Conservation (phyloP, 768 basidiomycete species). For the Pleurotus ostreatus region DNA sequence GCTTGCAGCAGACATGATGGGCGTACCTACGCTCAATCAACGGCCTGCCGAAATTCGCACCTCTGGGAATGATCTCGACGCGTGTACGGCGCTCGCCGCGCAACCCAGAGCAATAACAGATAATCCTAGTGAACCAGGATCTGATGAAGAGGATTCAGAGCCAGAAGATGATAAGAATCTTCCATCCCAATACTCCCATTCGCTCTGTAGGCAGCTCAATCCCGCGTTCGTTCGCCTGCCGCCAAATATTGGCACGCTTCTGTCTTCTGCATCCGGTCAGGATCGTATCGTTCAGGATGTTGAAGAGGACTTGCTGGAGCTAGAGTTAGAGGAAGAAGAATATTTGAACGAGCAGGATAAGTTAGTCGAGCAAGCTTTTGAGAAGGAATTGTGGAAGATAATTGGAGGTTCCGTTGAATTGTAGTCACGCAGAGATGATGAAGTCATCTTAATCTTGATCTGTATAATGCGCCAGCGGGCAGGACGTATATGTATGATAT, state of each 20-base stretch:
- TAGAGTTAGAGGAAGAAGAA: slow-evolving; percentile 41
- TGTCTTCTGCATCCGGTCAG: background rate
- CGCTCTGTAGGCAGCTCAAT: slow-evolving; percentile 21
- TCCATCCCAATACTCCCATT: slow-evolving; percentile 5
- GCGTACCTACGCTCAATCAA: slow-evolving; percentile 28
- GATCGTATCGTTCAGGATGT: slow-evolving; percentile 16
- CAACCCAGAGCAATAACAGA: slow-evolving; percentile 7
- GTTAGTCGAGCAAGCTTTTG: slow-evolving; percentile 26
- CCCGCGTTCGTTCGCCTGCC: slow-evolving; percentile 17
- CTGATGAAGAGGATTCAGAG: slow-evolving; percentile 15
- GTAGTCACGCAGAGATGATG: too few species aligned
- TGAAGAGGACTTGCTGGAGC: slow-evolving; percentile 31
- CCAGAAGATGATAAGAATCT: slow-evolving; percentile 9
- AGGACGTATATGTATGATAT: background rate
- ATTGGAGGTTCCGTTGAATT: too few species aligned
- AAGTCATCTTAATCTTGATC: too few species aligned
- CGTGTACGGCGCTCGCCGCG: slow-evolving; percentile 12
- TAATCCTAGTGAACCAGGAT: slow-evolving; percentile 7
- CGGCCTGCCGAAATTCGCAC: slow-evolving; percentile 8
- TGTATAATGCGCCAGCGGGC: too few species aligned
- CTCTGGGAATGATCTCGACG: slow-evolving; percentile 10
- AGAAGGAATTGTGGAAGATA: slow-evolving; percentile 36
- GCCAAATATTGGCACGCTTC: background rate
- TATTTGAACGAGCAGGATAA: slow-evolving; percentile 34
- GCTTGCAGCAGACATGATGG: slow-evolving; percentile 47